Evolutionary conservation across 108 stramenopile species (phyloP), one percentile per base, ranked within the genome.

Genomic region (Cyclotella atomus): DNA sequence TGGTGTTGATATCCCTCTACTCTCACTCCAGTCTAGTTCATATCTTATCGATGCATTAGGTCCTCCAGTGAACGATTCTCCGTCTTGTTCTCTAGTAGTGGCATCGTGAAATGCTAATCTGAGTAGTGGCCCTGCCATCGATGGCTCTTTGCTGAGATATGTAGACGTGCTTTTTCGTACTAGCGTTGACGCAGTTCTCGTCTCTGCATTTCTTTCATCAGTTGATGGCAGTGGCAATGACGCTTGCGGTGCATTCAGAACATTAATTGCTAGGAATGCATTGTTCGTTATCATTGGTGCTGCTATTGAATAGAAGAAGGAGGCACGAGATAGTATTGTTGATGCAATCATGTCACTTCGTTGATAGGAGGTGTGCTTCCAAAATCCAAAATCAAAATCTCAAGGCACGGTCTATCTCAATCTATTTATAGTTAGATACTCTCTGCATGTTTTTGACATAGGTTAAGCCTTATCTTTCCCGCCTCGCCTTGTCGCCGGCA

Each of bases 101-200:
- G 82, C 88, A 68, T 87, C 86, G 59, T 89, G 85, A 83, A 89
- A 89, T 46, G 88, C 85, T 14, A 89, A 59, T 16, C 86, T 65
- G 2, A 89, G 28, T 24, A 86, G 20, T 2, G 83, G 63, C 1
- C 83, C 88, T 20, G 84, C 81, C 41, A 88, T 54, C 10, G 76
- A 33, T 21, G 72, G 63, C 41, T 78, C 71, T 19, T 50, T 43
- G 16, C 20, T 20, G 12, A 75, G 66, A 59, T 55, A 57, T 7
- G 28, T 3, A 3, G 43, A 44, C 15, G 56, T 41, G 0, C 16
- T 54, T 32, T 44, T 33, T 10, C 73, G 65, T 6, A 75, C 66
- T 8, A 59, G 21, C 16, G 3, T 15, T 0, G 73, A 56, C 16
- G 56, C 35, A 25, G 43, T 28, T 27, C 35, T 14, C 54, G 59